These are phyloP conservation scores for Ogataea paraovalis DNA, from an alignment of 805 yeast genomes.

Conservation along the genomic window DNA sequence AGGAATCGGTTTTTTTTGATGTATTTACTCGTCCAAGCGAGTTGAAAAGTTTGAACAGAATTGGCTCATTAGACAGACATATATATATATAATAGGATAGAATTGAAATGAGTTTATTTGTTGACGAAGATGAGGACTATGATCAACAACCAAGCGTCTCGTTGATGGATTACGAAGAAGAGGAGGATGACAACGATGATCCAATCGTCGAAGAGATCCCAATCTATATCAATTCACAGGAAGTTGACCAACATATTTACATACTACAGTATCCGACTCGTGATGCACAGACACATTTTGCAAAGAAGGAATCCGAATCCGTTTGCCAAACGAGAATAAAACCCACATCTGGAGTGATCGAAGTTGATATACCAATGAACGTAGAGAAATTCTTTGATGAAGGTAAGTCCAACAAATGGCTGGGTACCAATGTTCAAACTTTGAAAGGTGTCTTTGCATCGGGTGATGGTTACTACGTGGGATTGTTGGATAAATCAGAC, in stretches of 20 bases:
- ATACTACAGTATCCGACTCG: constrained; percentile 23
- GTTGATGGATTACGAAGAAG: constrained; percentile 15
- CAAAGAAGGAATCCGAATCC: constrained; percentile 23
- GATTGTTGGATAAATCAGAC: constrained; percentile 37
- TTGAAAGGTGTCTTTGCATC: constrained; percentile 65
- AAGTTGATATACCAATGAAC: constrained; percentile 72
- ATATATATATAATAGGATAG: too few relatives aligned
- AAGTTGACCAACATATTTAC: constrained; percentile 2
- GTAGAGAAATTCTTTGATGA: constrained; percentile 65
- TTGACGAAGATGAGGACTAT: constrained; percentile 30
- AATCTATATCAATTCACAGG: constrained; percentile 25
- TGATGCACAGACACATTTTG: constrained; percentile 32
- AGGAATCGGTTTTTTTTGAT: too few relatives aligned
- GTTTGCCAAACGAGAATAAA: constrained; percentile 49
- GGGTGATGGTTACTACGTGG: constrained; percentile 50
- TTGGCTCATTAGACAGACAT: too few relatives aligned
- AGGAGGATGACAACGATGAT: constrained; percentile 43
- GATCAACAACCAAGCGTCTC: background rate
- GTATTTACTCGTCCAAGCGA: too few relatives aligned
- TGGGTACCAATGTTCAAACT: constrained; percentile 53
- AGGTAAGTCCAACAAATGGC: constrained; percentile 62
- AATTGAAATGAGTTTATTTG: constrained; percentile 31
- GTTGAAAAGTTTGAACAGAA: too few relatives aligned
- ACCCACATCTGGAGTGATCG: constrained; percentile 58
- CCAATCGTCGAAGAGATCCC: constrained; percentile 63